Conservation (phyloP, 2,329 filamentous ascomycete species). For the Ophiostoma sp. region DNA sequence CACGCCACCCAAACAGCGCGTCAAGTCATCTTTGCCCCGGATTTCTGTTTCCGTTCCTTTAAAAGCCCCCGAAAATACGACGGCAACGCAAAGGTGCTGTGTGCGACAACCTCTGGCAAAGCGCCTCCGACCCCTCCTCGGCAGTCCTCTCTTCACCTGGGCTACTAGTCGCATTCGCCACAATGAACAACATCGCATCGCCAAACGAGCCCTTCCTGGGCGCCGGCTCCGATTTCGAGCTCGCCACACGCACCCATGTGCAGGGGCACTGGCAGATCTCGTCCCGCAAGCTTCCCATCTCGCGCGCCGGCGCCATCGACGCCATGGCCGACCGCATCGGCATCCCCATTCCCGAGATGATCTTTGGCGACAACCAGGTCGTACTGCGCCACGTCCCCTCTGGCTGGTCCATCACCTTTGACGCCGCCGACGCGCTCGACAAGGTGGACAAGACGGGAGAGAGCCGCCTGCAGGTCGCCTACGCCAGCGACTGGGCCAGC, state of each 20-base stretch:
- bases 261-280: constrained; percentile 68
- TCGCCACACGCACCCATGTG: constrained; percentile 31
- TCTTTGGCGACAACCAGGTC: constrained; percentile 92
- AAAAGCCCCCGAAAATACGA: not conserved
- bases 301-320: constrained; percentile 86
- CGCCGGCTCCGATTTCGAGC: not conserved
- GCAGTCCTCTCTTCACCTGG: not conserved
- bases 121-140: not conserved
- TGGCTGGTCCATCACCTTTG: constrained; percentile 77
- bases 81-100: not conserved
- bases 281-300: constrained; percentile 87
- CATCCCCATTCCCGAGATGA: constrained; percentile 96
- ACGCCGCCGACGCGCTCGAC: constrained; percentile 81
- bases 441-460: constrained; percentile 88
- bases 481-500: constrained; percentile 77
- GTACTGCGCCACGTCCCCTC: constrained; percentile 64
- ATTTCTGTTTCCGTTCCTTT: no score
- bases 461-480: constrained; percentile 87
- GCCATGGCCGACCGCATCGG: constrained; percentile 70
- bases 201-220: not conserved
- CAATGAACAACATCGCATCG: not conserved
- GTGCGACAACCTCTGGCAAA: not conserved
- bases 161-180: not conserved
- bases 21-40: not conserved
- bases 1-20: not conserved